These are phyloP conservation scores for Coriolopsis trogii DNA, from an alignment of 1,284 basidiomycete species.

Conservation along the genomic window DNA sequence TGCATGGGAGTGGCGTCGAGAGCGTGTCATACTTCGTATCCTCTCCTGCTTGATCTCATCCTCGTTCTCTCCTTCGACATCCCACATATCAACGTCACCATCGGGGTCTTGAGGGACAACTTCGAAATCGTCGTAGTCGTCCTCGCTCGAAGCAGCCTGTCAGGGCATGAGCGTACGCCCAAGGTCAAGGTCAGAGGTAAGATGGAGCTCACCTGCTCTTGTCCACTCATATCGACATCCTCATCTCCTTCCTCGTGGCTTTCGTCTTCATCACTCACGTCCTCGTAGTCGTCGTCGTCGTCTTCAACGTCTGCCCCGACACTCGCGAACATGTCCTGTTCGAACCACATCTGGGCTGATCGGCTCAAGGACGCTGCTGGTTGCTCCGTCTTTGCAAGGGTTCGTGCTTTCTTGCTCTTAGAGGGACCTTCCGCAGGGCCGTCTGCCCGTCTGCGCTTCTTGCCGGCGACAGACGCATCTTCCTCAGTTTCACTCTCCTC, in stretches of 20 bases:
- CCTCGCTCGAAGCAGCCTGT: slow-evolving; percentile 18
- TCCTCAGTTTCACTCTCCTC: slow-evolving; percentile 56
- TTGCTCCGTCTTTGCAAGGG: slow-evolving; percentile 45
- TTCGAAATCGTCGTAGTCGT: slow-evolving; percentile 65
- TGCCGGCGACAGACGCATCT: slow-evolving; percentile 36
- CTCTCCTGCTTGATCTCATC: slow-evolving; percentile 74
- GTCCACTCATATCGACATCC: slow-evolving; percentile 16
- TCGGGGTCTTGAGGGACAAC: slow-evolving; percentile 64
- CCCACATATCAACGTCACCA: slow-evolving; percentile 77
- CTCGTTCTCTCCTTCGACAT: slow-evolving; percentile 78
- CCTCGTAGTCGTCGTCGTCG: slow-evolving; percentile 43
- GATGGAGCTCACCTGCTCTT: background rate
- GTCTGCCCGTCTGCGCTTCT: slow-evolving; percentile 48
- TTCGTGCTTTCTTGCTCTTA: slow-evolving; percentile 44
- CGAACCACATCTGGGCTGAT: slow-evolving; percentile 86
- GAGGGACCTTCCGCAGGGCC: slow-evolving; percentile 31
- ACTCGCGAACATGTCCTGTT: slow-evolving; percentile 91
- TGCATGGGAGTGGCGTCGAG: background rate
- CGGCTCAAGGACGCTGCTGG: slow-evolving; percentile 45
- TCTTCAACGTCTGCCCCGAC: slow-evolving; percentile 58
- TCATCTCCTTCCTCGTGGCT: slow-evolving; percentile 31
- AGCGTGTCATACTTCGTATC: slow-evolving; percentile 64
- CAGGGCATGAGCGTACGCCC: too few species aligned
- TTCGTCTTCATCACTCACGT: slow-evolving; percentile 36
- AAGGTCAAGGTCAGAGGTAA: background rate